These are phyloP conservation scores for Zygosaccharomyces gambellarensis DNA, from an alignment of 805 yeast species.

Conservation along the genomic window DNA sequence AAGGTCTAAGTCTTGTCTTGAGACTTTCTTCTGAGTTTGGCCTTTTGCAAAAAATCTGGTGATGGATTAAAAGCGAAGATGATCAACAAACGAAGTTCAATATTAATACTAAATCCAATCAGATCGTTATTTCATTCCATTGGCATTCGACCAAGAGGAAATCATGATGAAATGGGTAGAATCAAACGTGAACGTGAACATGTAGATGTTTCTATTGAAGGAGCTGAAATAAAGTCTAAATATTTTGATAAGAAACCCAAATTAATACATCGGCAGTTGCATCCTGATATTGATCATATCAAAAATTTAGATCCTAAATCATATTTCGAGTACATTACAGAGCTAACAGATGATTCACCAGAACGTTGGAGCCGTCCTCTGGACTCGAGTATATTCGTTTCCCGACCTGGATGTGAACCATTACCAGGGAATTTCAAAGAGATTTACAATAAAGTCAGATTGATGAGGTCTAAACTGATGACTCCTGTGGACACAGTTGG, in stretches of 20 bases:
- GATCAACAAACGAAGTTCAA: background rate
- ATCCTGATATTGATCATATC: constrained; percentile 24
- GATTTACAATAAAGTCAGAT: constrained; percentile 55
- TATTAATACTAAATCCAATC: background rate
- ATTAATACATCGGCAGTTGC: background rate
- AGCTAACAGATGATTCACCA: constrained; percentile 25
- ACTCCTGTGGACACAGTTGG: constrained; percentile 92
- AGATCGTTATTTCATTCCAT: background rate
- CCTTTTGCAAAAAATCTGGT: background rate
- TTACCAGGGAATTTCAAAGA: constrained; percentile 47
- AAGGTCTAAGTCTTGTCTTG: background rate
- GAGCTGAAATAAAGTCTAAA: constrained; percentile 16
- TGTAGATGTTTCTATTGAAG: constrained; percentile 9
- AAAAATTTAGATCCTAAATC: constrained; percentile 25
- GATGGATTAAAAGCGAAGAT: background rate
- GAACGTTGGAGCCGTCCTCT: constrained; percentile 22
- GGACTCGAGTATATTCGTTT: constrained; percentile 11
- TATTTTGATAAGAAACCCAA: constrained; percentile 18
- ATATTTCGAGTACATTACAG: constrained; percentile 27
- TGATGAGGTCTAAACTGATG: constrained; percentile 58
- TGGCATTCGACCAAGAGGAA: background rate
- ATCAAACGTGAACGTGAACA: constrained; percentile 8
- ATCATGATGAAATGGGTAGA: constrained; percentile 8
- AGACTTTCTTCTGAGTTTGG: background rate
- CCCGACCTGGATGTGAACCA: constrained; percentile 11